phyloP scores from a whole-genome alignment of 306 rosid species.

The Cercis canadensis region DNA sequence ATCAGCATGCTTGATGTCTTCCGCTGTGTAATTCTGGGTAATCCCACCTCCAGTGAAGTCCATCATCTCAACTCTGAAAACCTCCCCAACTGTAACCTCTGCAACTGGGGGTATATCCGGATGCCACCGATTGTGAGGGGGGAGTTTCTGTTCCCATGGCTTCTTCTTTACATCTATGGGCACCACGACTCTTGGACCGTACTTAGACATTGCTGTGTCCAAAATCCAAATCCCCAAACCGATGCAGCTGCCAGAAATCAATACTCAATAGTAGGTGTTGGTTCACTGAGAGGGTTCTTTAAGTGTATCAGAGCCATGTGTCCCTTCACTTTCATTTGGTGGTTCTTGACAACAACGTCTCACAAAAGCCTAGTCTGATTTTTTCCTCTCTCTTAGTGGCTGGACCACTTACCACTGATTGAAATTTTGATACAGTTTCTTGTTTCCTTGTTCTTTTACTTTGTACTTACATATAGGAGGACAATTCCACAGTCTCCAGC shows the following conservation, averaged over 20 bases:
- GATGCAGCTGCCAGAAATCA: slow-evolving; percentile 28
- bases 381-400: slow-evolving; percentile 30
- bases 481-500: background rate
- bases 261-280: background rate
- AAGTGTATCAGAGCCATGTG: slow-evolving; percentile 19
- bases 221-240: slow-evolving; percentile 1
- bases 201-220: slow-evolving; percentile 36
- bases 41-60: slow-evolving; percentile 56
- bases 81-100: slow-evolving; percentile 39
- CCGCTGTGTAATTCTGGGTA: slow-evolving; percentile 52
- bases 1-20: slow-evolving; percentile 59
- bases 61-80: slow-evolving; percentile 56
- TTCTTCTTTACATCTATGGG: slow-evolving; percentile 42
- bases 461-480: background rate
- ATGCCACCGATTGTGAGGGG: slow-evolving; percentile 63
- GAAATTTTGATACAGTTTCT: slow-evolving; percentile 21
- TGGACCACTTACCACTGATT: slow-evolving; percentile 46
- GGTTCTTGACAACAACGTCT: slow-evolving; percentile 30
- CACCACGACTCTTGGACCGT: slow-evolving; percentile 38
- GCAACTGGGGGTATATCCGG: slow-evolving; percentile 54
- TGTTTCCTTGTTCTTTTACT: slow-evolving; percentile 1
- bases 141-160: slow-evolving; percentile 37
- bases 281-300: slow-evolving; percentile 8
- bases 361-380: background rate
- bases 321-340: slow-evolving; percentile 36